A percentile compares a stretch with the other conserved stretches of the same genome.
Conservation (phyloP, 148 eudicot genomes). For the Fallopia convolvulus region DNA sequence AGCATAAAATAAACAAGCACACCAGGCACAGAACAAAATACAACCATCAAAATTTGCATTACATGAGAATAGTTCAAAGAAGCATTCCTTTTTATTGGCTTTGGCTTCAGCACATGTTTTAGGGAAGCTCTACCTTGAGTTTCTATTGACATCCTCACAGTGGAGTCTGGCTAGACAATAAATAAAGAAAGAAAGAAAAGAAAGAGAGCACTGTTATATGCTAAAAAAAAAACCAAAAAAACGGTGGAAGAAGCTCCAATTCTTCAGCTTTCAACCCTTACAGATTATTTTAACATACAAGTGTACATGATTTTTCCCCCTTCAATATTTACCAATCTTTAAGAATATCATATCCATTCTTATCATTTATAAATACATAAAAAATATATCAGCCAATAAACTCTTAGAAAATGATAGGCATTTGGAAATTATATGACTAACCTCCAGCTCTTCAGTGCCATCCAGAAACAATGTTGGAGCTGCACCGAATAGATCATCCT, state of each 20-base stretch:
- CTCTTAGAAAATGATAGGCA: background rate
- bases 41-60: conserved; percentile 27
- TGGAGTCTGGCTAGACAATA: conserved; percentile 37
- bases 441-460: conserved; percentile 45
- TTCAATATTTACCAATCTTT: background rate
- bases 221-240: background rate
- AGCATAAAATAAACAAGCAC: conserved; percentile 19
- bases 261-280: background rate
- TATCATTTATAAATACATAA: background rate
- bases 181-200: background rate
- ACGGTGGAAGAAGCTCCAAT: background rate
- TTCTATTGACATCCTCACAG: conserved; percentile 44
- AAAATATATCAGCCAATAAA: background rate
- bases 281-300: background rate
- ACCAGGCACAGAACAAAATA: conserved; percentile 22
- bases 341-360: background rate
- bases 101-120: conserved; percentile 35
- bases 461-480: conserved; percentile 23
- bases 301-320: background rate
- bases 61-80: conserved; percentile 16
- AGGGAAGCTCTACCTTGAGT: conserved; percentile 42
- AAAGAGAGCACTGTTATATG: background rate
- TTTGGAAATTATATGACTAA: conserved; percentile 17
- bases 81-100: conserved; percentile 50
- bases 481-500: conserved; percentile 36